These are phyloP conservation scores for Astragalus glycyphyllos DNA, from an alignment of 306 rosid species.

Conservation along the genomic window DNA sequence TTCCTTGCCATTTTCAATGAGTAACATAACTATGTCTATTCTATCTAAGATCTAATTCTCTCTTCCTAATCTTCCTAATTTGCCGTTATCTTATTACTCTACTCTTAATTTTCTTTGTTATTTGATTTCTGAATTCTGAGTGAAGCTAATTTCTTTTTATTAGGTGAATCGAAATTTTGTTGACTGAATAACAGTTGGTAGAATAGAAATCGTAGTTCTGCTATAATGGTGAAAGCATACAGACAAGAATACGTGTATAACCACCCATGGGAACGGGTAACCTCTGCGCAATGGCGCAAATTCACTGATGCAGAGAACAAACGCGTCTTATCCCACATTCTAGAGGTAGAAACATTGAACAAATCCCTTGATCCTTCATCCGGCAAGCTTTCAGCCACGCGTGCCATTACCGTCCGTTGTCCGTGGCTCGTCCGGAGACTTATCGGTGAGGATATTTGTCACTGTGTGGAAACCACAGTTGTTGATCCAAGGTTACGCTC, in stretches of 20 bases:
- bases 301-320: slow-evolving; percentile 86
- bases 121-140: too few species aligned
- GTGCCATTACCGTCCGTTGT: slow-evolving; percentile 75
- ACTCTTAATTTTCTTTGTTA: too few species aligned
- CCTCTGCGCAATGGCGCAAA: slow-evolving; percentile 92
- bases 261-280: slow-evolving; percentile 97
- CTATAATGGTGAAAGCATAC: slow-evolving; percentile 72
- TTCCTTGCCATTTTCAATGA: too few species aligned
- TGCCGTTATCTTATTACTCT: too few species aligned
- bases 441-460: slow-evolving; percentile 87
- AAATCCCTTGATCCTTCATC: slow-evolving; percentile 58
- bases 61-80: too few species aligned
- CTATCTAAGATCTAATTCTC: too few species aligned
- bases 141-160: too few species aligned
- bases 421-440: slow-evolving; percentile 82
- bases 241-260: slow-evolving; percentile 80
- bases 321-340: slow-evolving; percentile 70
- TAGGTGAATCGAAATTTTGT: background rate
- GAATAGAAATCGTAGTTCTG: background rate
- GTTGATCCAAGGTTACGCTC: slow-evolving; percentile 67
- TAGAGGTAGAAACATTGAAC: slow-evolving; percentile 84
- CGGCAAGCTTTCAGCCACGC: slow-evolving; percentile 74
- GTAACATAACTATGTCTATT: too few species aligned
- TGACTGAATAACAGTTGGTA: slow-evolving; percentile 16
- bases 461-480: slow-evolving; percentile 72